phyloP scores from a whole-genome alignment of 768 basidiomycete species.

The Naganishia vaughanmartiniae region DNA sequence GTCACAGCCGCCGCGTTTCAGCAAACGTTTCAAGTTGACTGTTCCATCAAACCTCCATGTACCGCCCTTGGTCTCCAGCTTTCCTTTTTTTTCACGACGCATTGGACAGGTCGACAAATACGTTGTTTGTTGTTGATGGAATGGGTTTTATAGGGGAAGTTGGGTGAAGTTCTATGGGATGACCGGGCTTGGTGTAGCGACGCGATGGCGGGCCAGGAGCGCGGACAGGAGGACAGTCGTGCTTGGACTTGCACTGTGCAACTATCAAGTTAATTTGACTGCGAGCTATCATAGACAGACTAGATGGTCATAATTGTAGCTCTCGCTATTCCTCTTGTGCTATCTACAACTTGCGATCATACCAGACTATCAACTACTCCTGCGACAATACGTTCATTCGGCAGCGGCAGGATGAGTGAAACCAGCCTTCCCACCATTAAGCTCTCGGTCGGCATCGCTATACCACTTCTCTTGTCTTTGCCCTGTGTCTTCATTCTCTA shows the following conservation, averaged over 20 bases:
- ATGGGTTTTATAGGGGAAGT: not conserved
- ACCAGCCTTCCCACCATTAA: not conserved
- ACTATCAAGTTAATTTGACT: no score
- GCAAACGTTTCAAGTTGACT: not conserved
- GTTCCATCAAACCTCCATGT: not conserved
- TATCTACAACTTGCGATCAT: not conserved
- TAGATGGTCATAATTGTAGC: no score
- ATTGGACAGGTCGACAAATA: not conserved
- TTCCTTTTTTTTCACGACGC: not conserved
- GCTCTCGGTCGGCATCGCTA: not conserved
- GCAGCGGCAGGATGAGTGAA: not conserved
- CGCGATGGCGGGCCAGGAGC: no score
- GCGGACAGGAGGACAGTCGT: no score
- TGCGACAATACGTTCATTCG: not conserved
- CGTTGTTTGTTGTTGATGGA: not conserved
- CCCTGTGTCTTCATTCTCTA: not conserved
- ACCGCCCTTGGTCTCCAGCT: not conserved
- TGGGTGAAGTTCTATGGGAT: not conserved
- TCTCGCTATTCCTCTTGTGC: no score
- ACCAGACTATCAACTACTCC: not conserved
- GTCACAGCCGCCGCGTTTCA: not conserved
- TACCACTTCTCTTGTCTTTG: not conserved
- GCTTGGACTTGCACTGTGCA: no score
- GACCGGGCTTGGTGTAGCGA: not conserved
- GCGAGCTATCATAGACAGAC: no score